phyloP scores from a whole-genome alignment of 225 moss, liverwort and hornwort genomes.

The Rhytidiadelphus loreus region DNA sequence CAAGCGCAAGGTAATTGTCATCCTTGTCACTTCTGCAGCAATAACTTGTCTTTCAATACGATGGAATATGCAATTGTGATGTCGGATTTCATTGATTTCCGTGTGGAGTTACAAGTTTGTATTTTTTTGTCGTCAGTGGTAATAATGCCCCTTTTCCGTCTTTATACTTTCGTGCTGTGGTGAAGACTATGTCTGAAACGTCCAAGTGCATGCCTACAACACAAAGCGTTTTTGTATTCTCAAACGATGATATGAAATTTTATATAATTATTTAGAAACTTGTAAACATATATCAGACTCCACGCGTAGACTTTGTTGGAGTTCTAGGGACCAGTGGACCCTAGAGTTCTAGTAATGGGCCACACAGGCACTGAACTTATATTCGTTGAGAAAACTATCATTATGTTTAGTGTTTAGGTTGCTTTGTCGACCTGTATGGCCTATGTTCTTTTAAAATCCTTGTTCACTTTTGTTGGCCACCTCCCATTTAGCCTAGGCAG shows the following conservation, averaged over 20 bases:
- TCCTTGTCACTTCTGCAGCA: background rate
- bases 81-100: background rate
- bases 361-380: background rate
- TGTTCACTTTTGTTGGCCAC: background rate
- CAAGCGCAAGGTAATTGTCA: constrained; percentile 40
- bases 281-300: background rate
- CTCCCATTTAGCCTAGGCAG: background rate
- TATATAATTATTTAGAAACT: background rate
- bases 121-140: background rate
- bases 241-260: background rate
- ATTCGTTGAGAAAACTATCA: background rate
- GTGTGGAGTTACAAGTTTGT: background rate
- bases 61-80: background rate
- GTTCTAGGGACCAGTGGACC: background rate
- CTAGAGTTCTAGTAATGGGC: background rate
- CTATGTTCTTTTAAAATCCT: background rate
- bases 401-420: background rate
- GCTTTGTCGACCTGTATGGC: background rate
- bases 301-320: background rate
- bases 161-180: background rate
- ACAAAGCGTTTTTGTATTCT: background rate
- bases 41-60: background rate
- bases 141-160: background rate
- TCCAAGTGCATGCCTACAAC: background rate
- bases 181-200: background rate